Conservation (phyloP, 2,329 filamentous ascomycete genomes). For the Sarocladiaceae sp. region DNA sequence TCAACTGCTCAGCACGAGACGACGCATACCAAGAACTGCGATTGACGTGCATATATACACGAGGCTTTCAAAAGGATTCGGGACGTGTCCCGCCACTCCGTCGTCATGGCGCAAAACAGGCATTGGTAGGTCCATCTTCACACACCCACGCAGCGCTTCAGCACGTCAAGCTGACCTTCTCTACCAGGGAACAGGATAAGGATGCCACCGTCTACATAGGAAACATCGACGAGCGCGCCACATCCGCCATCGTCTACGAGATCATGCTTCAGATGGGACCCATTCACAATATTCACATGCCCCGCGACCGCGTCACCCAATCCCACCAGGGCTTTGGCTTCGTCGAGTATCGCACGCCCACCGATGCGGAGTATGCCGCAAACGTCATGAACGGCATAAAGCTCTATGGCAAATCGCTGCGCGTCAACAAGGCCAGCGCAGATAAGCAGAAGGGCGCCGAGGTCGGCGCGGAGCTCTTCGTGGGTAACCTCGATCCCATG, state of each 20-base stretch:
- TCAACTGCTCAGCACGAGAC: background rate
- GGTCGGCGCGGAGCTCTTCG: slow-evolving; percentile 92
- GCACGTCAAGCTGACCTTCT: background rate
- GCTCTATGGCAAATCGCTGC: slow-evolving; percentile 87
- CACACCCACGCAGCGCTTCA: slow-evolving; percentile 1
- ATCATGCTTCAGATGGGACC: slow-evolving; percentile 97
- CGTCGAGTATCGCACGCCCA: slow-evolving; percentile 93
- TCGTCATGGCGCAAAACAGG: slow-evolving; percentile 59
- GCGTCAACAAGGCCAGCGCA: slow-evolving; percentile 87
- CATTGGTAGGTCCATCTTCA: slow-evolving; percentile 56
- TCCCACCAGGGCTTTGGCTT: slow-evolving; percentile 97
- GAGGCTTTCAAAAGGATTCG: too few relatives aligned
- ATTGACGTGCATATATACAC: background rate
- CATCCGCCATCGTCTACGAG: slow-evolving; percentile 88
- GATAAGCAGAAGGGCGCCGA: slow-evolving; percentile 84
- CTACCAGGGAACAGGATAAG: slow-evolving; percentile 87
- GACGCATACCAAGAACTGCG: background rate
- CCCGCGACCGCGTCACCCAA: slow-evolving; percentile 95
- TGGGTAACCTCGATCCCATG: slow-evolving; percentile 91
- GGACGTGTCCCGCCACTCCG: slow-evolving; percentile 8
- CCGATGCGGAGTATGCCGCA: slow-evolving; percentile 93
- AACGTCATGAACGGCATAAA: slow-evolving; percentile 95
- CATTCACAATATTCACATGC: slow-evolving; percentile 96
- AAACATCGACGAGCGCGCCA: slow-evolving; percentile 95
- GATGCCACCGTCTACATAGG: slow-evolving; percentile 97